A percentile compares a stretch with the other conserved stretches of the same genome.
phyloP scores from a whole-genome alignment of 108 stramenopile genomes.

The Seminavis robusta region DNA sequence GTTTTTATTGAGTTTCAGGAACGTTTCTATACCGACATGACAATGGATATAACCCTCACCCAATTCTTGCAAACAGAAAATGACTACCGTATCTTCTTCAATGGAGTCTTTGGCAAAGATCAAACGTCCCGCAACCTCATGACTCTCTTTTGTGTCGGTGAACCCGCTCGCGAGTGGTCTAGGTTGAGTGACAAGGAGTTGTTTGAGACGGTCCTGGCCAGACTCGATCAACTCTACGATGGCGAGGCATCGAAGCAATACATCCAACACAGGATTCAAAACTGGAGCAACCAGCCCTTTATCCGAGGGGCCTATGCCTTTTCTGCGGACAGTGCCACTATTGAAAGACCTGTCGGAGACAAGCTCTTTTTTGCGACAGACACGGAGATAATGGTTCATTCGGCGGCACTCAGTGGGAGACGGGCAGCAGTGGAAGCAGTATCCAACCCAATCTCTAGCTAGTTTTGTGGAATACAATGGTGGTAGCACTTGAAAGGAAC shows the following conservation, averaged over 20 bases:
- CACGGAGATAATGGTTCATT: slow-evolving; percentile 3
- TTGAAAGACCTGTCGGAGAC: too few species aligned
- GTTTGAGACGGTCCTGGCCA: slow-evolving; percentile 1
- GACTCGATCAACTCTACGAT: slow-evolving; percentile 18
- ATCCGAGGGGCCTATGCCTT: slow-evolving; percentile 10
- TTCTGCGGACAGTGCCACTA: too few species aligned
- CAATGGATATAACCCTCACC: too few species aligned
- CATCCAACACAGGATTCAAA: slow-evolving; percentile 11
- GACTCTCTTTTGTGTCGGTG: neutral
- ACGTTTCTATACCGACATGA: slow-evolving; percentile 17
- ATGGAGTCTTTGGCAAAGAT: slow-evolving; percentile 4
- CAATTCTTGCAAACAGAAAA: neutral
- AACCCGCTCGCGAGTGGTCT: neutral
- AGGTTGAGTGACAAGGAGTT: slow-evolving; percentile 7
- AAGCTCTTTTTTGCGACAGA: slow-evolving; percentile 16
- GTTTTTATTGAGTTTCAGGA: slow-evolving; percentile 23
- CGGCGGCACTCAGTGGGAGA: slow-evolving; percentile 14
- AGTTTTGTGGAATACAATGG: too few species aligned
- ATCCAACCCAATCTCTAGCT: too few species aligned
- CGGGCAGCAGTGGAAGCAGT: too few species aligned
- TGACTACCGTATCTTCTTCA: slow-evolving; percentile 6
- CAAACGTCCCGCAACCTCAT: slow-evolving; percentile 1
- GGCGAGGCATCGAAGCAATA: slow-evolving; percentile 8
- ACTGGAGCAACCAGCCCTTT: slow-evolving; percentile 27
- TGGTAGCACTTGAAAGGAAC: too few species aligned